Conservation (phyloP, 108 stramenopile genomes). For the Cyclostephanos invisitatus region DNA sequence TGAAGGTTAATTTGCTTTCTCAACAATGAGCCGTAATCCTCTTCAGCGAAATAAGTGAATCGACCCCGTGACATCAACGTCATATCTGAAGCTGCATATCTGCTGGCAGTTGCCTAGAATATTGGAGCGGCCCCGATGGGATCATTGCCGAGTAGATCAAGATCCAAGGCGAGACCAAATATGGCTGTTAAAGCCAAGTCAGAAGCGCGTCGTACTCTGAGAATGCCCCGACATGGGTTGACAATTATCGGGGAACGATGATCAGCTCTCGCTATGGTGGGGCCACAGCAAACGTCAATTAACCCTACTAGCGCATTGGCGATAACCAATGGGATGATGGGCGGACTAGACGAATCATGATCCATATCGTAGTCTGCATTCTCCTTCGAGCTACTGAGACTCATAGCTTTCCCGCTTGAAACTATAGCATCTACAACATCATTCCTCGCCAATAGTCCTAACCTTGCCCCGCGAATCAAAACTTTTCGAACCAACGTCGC, state of each 20-base stretch:
- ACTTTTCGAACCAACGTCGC: conserved; percentile 60
- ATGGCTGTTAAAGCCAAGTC: conserved; percentile 76
- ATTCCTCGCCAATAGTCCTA: conserved; percentile 21
- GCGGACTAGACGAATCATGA: conserved; percentile 49
- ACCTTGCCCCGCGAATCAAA: conserved; percentile 68
- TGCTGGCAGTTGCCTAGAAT: conserved; percentile 53
- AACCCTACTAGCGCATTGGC: conserved; percentile 53
- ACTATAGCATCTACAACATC: conserved; percentile 17
- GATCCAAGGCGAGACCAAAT: conserved; percentile 82
- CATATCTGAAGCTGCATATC: conserved; percentile 38
- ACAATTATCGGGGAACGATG: conserved; percentile 25
- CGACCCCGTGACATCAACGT: background rate
- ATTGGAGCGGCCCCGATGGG: conserved; percentile 47
- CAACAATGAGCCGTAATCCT: conserved; percentile 52
- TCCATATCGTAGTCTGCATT: conserved; percentile 46
- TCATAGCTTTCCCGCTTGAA: background rate
- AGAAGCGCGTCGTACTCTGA: conserved; percentile 61
- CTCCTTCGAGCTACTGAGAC: conserved; percentile 13
- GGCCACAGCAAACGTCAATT: conserved; percentile 69
- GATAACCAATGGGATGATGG: conserved; percentile 51
- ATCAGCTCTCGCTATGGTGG: conserved; percentile 17
- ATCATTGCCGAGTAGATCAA: conserved; percentile 77
- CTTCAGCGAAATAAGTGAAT: conserved; percentile 1
- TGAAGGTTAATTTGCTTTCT: conserved; percentile 84
- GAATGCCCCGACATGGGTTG: conserved; percentile 48